phyloP scores from a whole-genome alignment of 2,329 filamentous ascomycete genomes.

The Penicillium sp. region DNA sequence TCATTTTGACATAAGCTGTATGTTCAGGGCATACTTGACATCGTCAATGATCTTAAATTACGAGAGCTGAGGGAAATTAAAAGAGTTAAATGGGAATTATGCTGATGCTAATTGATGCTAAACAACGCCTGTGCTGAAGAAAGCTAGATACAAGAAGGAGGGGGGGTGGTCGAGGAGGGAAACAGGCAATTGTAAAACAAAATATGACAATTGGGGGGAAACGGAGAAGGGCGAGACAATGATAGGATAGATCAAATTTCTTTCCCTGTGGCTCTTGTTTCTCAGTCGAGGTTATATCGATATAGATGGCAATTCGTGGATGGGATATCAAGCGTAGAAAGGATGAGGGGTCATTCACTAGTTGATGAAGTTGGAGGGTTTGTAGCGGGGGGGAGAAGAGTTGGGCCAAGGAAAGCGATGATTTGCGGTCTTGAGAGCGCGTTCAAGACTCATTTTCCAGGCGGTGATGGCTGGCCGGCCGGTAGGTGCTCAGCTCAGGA shows the following conservation, averaged over 20 bases:
- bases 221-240: background rate
- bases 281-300: constrained; percentile 6
- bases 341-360: background rate
- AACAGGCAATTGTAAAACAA: constrained; percentile 15
- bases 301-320: constrained; percentile 5
- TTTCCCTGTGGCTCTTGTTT: background rate
- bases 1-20: too few species aligned
- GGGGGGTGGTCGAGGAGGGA: constrained; percentile 4
- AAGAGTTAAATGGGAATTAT: constrained; percentile 25
- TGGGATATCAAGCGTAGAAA: constrained; percentile 3
- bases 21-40: too few species aligned
- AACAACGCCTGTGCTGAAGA: constrained; percentile 33
- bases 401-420: background rate
- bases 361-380: background rate
- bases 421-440: background rate
- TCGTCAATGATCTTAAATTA: too few species aligned
- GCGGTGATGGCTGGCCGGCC: background rate
- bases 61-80: too few species aligned
- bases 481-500: background rate
- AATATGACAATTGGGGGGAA: constrained; percentile 16
- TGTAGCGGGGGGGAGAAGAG: background rate
- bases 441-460: background rate
- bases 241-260: constrained; percentile 2
- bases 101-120: constrained; percentile 33
- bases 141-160: constrained; percentile 28